A percentile compares a stretch with the other conserved stretches of the same genome.
Evolutionary conservation across 108 stramenopile genomes (phyloP).

Genomic region (Nannochloropsis salina): DNA sequence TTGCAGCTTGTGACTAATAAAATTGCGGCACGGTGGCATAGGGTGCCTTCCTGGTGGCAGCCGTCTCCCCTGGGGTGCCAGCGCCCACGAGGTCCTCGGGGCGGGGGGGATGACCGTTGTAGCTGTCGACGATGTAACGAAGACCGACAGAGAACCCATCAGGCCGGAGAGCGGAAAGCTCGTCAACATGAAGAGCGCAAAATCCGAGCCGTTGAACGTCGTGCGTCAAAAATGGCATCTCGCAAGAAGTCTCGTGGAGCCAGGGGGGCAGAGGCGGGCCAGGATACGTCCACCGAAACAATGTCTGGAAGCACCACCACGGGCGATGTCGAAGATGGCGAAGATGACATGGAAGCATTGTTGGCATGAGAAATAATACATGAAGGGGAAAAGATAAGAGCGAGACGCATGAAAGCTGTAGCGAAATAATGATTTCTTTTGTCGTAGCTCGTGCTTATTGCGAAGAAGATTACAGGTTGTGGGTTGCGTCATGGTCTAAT

Average conservation of each 20-base stretch:
- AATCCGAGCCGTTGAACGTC: neutral
- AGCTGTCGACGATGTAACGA: slow-evolving; percentile 12
- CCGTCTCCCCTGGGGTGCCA: neutral
- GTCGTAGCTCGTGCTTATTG: too few species aligned
- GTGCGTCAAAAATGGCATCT: neutral
- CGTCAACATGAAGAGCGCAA: slow-evolving; percentile 15
- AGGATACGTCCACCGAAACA: too few species aligned
- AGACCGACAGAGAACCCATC: neutral
- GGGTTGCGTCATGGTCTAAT: too few species aligned
- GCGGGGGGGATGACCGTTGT: neutral
- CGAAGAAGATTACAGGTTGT: too few species aligned
- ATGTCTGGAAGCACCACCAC: neutral
- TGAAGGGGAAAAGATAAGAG: too few species aligned
- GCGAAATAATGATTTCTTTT: too few species aligned
- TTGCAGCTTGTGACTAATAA: slow-evolving; percentile 71
- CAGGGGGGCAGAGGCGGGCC: neutral
- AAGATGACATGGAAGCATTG: neutral
- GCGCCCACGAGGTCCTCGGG: neutral
- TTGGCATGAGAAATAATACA: too few species aligned
- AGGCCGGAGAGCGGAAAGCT: neutral
- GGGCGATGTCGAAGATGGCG: neutral
- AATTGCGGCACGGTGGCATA: slow-evolving; percentile 55
- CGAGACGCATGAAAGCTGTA: too few species aligned
- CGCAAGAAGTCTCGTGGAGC: neutral
- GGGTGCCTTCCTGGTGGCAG: slow-evolving; percentile 17